Percentiles rank a stretch among this genome's conserved stretches.
These are phyloP conservation scores for Metschnikowia santaceciliae DNA, from an alignment of 805 yeast genomes.

Conservation along the genomic window DNA sequence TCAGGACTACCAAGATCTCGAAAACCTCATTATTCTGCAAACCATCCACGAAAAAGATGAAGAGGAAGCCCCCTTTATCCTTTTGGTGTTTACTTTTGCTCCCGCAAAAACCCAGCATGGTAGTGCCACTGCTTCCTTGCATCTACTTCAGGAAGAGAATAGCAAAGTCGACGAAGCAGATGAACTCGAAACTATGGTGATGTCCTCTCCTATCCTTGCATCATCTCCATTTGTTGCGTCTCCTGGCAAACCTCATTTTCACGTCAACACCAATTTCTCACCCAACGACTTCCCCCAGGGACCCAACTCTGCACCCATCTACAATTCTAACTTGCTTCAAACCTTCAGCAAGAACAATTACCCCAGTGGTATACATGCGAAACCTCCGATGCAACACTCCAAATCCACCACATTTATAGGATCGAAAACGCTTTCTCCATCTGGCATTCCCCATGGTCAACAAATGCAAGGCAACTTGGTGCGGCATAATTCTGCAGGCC, in stretches of 20 bases:
- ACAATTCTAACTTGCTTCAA: constrained; percentile 20
- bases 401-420: constrained; percentile 4
- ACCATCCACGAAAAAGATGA: constrained; percentile 23
- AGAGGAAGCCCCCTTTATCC: constrained; percentile 4
- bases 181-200: constrained; percentile 37
- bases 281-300: constrained; percentile 14
- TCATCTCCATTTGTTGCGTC: constrained; percentile 34
- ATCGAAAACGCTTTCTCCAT: not conserved
- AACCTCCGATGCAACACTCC: constrained; percentile 7
- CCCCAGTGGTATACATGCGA: not conserved
- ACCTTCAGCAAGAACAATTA: not conserved
- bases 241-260: constrained; percentile 18
- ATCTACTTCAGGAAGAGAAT: constrained; percentile 2
- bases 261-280: constrained; percentile 12
- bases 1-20: constrained; percentile 13
- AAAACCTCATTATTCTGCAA: constrained; percentile 28
- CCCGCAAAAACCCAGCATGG: constrained; percentile 3
- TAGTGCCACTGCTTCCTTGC: constrained; percentile 5
- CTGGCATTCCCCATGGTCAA: not conserved
- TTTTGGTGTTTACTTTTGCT: constrained; percentile 12
- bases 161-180: constrained; percentile 15
- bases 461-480: not conserved
- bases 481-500: constrained; percentile 4
- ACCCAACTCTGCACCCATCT: constrained; percentile 36
- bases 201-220: constrained; percentile 35